Evolutionary conservation across 192 early-diverging fungal species (phyloP), one percentile per base, ranked within the genome.

Genomic region (Dimargaris verticillata): DNA sequence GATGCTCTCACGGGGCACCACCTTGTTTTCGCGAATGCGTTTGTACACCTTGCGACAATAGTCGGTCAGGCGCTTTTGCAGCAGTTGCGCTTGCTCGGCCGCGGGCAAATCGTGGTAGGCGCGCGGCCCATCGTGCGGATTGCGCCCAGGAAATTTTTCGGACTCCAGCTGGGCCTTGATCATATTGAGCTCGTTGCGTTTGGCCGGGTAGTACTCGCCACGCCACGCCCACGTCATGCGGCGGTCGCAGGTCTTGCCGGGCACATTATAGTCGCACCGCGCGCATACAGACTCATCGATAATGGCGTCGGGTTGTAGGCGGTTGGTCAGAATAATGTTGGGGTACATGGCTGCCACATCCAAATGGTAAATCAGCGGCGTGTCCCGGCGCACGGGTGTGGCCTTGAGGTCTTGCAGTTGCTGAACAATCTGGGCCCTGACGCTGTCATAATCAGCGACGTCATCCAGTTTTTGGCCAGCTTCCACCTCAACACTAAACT

Each of bases 261-360:
- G 82, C 42, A 80, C 70, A 63, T 99, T 95, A 58, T 88, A 97
- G 71, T 97, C 92, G 66, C 96, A 99, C 5, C 85, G 64, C 5
- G 91, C 91, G 64, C 93, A 97, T 2, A 75, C 74, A n/a, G 80
- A 78, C 66, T 95, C 92, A 24, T 83, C 77, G 25, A 97, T 82
- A 28, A 99, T 89, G 7, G 96, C 88, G 73, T 99, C 93, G 0
- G 96, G 96, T 70, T 99, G 96, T 12, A 99, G 70, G 24, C 96
- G 83, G 66, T 99, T 97, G 0, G 96, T 99, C 26, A 99, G 74
- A 67, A 99, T 99, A 62, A 99, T 99, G 66, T 99, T 99, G 18
- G 96, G 96, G 61, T 95, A 95, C 96, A 99, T 99, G 25, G 96
- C 96, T 0, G 91, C 96, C n/a, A 99, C 96, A 72, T 99, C 96